A percentile compares a stretch with the other conserved stretches of the same genome.
Evolutionary conservation across 2,329 filamentous ascomycete genomes (phyloP).

Genomic region (Teratosphaeria gauchensis): DNA sequence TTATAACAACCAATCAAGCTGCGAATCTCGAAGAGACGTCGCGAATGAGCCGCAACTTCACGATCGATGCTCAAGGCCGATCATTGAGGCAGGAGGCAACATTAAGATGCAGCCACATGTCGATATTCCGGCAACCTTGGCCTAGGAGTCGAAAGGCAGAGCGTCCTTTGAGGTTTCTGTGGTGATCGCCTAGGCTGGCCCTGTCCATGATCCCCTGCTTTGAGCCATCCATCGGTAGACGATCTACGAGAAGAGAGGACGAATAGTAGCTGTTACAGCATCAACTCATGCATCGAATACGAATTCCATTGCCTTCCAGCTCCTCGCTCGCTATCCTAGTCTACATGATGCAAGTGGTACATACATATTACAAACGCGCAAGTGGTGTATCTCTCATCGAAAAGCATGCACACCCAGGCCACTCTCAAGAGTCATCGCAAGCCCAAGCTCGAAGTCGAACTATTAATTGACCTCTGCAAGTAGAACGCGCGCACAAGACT

Average conservation of each 20-base stretch:
- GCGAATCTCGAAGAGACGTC: background rate
- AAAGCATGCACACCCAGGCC: background rate
- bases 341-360: background rate
- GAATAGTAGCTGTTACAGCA: background rate
- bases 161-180: background rate
- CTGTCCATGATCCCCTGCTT: background rate
- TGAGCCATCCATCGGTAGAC: too few relatives aligned
- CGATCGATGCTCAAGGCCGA: background rate
- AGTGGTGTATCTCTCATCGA: background rate
- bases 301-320: background rate
- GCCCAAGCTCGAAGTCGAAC: conserved; percentile 8
- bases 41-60: background rate
- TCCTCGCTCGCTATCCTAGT: background rate
- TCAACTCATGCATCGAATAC: background rate
- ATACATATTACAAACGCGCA: background rate
- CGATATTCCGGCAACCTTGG: background rate
- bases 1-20: background rate
- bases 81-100: background rate
- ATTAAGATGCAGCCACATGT: background rate
- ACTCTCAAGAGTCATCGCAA: conserved; percentile 5
- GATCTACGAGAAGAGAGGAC: too few relatives aligned
- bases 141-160: background rate
- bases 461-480: conserved; percentile 4
- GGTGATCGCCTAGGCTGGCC: background rate
- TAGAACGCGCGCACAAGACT: conserved; percentile 9